Evolutionary conservation across 1,139 yeast species (phyloP), one percentile per base, ranked within the genome.

Genomic region (Blastobotrys elegans): DNA sequence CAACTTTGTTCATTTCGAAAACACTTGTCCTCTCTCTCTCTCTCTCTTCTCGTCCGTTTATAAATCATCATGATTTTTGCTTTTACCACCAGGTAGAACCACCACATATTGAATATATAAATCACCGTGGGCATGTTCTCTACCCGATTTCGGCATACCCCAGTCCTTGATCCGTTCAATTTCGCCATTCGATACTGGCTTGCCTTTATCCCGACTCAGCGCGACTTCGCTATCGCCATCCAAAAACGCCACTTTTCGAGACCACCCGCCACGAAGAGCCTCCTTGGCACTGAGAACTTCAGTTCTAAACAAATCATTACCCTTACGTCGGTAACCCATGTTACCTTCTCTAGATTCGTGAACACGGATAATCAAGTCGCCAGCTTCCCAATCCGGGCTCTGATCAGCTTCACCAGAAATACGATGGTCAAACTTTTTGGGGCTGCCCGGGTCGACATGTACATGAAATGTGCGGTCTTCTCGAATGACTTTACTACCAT

Each of bases 311-410:
- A 92, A 69, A 60, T 85, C 73, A 54, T 74, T 64, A 24, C 85
- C 85, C 50, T 88, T 75, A 57, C 98, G 77, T 64, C 96, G 76
- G 70, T 84, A 92, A 2, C 98, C 98, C 77, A 88, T 68, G 24
- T 68, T 72, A 29, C 71, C 71, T 11, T 57, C 57, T 16, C 54
- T 51, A 16, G 72, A 64, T 50, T 74, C 77, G 40, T 64, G 63
- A 39, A 88, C 63, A 38, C 71, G 73, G 18, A 89, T 72, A 41
- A 77, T 65, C 50, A 92, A 70, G 67, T 92, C 89, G 10, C 98
- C 98, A 1, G 96, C 79, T 13, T 75, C 75, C 72, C 80, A 74
- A 47, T 86, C 95, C 1, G 97, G 97, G 51, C 75, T 74, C 62
- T 80, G 84, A 61, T 90, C 95, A 5, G 94, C 92, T 64, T 88